These are phyloP conservation scores for Physcia stellaris DNA, from an alignment of 495 filamentous ascomycete species.

Conservation along the genomic window DNA sequence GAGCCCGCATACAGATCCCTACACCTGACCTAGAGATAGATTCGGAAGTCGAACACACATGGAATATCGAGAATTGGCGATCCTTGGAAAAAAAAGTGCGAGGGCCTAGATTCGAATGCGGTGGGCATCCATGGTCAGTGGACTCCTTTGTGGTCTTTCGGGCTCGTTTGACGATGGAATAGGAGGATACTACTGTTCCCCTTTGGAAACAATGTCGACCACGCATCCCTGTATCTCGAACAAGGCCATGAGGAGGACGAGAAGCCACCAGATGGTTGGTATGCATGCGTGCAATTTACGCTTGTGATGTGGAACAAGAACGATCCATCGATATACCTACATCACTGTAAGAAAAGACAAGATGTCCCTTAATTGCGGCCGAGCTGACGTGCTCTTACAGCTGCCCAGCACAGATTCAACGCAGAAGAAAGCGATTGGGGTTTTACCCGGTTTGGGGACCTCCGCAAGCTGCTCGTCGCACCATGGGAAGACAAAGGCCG, in stretches of 20 bases:
- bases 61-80: conserved; percentile 76
- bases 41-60: conserved; percentile 59
- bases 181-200: conserved; percentile 76
- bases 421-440: conserved; percentile 98
- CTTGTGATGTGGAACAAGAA: conserved; percentile 88
- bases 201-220: conserved; percentile 82
- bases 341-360: conserved; percentile 38
- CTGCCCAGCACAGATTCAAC: conserved; percentile 79
- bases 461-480: conserved; percentile 64
- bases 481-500: conserved; percentile 53
- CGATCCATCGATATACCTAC: conserved; percentile 62
- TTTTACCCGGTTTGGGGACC: conserved; percentile 83
- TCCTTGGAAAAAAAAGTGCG: conserved; percentile 61
- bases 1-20: conserved; percentile 57
- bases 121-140: conserved; percentile 73
- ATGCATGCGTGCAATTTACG: conserved; percentile 90
- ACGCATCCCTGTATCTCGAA: conserved; percentile 90
- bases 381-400: conserved; percentile 20
- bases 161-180: conserved; percentile 3
- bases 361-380: conserved; percentile 6
- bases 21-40: conserved; percentile 60
- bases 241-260: conserved; percentile 61
- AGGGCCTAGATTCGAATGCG: conserved; percentile 77
- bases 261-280: conserved; percentile 73
- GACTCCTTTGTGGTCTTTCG: not conserved